Evolutionary conservation across 1,284 basidiomycete genomes (phyloP).

Genomic region (Irpex sp.): DNA sequence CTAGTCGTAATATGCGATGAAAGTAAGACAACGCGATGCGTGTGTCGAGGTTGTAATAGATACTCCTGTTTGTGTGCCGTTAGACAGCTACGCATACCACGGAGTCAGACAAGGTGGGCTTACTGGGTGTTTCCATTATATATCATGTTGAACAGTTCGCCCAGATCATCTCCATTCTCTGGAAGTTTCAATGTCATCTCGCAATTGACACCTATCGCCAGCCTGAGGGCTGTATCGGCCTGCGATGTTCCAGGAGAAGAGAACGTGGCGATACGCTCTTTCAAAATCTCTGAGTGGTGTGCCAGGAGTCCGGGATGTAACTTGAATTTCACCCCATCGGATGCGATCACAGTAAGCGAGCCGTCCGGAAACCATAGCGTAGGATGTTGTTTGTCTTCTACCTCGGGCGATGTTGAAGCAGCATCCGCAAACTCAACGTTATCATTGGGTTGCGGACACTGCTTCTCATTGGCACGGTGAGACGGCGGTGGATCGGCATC

Average conservation of each 20-base stretch:
- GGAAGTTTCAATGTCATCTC: background rate
- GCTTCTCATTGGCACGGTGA: too few relatives aligned
- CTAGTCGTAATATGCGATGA: background rate
- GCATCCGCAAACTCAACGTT: too few relatives aligned
- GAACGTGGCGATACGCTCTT: background rate
- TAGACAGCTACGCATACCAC: background rate
- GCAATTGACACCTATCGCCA: background rate
- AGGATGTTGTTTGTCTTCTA: too few relatives aligned
- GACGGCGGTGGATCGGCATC: too few relatives aligned
- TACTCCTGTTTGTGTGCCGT: background rate
- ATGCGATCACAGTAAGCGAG: background rate
- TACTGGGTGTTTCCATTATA: background rate
- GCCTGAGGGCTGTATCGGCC: too few relatives aligned
- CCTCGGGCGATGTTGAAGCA: too few relatives aligned
- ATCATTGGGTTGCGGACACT: too few relatives aligned
- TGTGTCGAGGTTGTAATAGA: background rate
- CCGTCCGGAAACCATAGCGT: background rate
- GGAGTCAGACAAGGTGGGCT: background rate
- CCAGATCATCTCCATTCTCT: slow-evolving; percentile 3
- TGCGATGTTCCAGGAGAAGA: too few relatives aligned
- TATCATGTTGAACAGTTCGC: background rate
- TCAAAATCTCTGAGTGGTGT: background rate
- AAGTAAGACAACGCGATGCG: background rate
- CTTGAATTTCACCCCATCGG: background rate
- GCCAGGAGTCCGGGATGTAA: background rate